Base-by-base conservation (phyloP, 2,329 filamentous ascomycete species). In the Pseudocercospora pini-densiflorae region DNA sequence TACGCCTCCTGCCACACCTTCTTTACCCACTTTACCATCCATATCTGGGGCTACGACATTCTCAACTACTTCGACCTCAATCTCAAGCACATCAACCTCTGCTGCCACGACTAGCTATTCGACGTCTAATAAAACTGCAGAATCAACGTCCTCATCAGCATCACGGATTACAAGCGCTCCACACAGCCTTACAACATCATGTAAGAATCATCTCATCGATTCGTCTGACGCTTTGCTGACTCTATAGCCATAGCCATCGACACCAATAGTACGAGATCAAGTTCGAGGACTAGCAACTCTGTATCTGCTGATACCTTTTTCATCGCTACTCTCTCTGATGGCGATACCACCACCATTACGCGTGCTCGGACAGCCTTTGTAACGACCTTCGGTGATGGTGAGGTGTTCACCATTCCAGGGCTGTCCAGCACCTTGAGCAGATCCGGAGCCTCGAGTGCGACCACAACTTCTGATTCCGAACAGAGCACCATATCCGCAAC, bases 331-430 rank as follows among this genome's bases (percentile, higher is more conserved):
- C 69, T 76, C 16, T 57, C 63, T 14, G 59, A 74, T 61, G 74
- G 75, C 19, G 58, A 66, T n/a, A 67, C 71, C 2, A 57, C 68
- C 12, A 75, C 71, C 3, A 59, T 77, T 29, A 71, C 73, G 1
- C 66, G 67, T 19, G 69, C 67, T 23, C 62, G 63, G 59, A 47
- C 61, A 7, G 53, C 70, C 12, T 76, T 73, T 57, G 69, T 68
- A 10, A 77, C 75, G 5, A 75, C 74, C 9, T 67, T 76, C 12
- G 45, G 62, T 5, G 68, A 72, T 59, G 74, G 73, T 19, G 60
- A 70, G 21, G 45, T 62, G 0, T 65, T 71, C 36, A 76, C 73
- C 4, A 67, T 77, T n/a, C 59, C 71, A 7, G 65, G 59, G 2
- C 53, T 66, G 29, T 63, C 62, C 12, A 61, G 63, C 31, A 47